Percentiles rank a stretch among this genome's conserved stretches.
phyloP scores from a whole-genome alignment of 163 green algal genomes.

The Prototheca cutis region DNA sequence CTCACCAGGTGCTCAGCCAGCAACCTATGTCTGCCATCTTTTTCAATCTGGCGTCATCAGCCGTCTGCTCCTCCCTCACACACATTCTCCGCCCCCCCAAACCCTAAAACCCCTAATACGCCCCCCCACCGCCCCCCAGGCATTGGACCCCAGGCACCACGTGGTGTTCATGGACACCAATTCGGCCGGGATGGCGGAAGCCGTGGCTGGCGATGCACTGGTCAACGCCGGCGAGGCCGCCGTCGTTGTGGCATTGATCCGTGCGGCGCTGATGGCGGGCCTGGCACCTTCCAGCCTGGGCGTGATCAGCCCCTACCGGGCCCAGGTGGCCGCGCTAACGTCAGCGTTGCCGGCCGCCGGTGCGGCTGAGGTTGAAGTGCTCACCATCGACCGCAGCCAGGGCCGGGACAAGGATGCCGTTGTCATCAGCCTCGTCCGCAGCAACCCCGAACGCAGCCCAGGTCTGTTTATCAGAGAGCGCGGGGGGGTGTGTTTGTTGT shows the following conservation, averaged over 20 bases:
- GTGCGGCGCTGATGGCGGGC: slow-evolving; percentile 40
- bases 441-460: slow-evolving; percentile 52
- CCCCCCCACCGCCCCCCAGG: slow-evolving; percentile 8
- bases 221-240: slow-evolving; percentile 54
- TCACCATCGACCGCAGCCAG: slow-evolving; percentile 90
- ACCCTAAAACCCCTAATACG: no score
- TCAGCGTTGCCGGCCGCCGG: slow-evolving; percentile 22
- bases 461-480: no score
- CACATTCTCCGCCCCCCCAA: neutral
- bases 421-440: slow-evolving; percentile 72
- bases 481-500: no score
- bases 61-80: neutral
- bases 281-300: slow-evolving; percentile 41
- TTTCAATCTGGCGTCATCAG: no score
- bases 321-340: slow-evolving; percentile 55
- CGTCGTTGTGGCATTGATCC: slow-evolving; percentile 40
- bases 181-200: slow-evolving; percentile 10
- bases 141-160: slow-evolving; percentile 36
- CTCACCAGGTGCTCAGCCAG: no score
- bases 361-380: slow-evolving; percentile 48
- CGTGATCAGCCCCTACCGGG: slow-evolving; percentile 74
- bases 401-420: slow-evolving; percentile 84
- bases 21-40: no score
- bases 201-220: slow-evolving; percentile 23
- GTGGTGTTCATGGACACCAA: slow-evolving; percentile 74